Percentiles rank a stretch among this genome's conserved stretches.
These are phyloP conservation scores for Diaporthe sp. DNA, from an alignment of 2,329 filamentous ascomycete species.

Conservation along the genomic window DNA sequence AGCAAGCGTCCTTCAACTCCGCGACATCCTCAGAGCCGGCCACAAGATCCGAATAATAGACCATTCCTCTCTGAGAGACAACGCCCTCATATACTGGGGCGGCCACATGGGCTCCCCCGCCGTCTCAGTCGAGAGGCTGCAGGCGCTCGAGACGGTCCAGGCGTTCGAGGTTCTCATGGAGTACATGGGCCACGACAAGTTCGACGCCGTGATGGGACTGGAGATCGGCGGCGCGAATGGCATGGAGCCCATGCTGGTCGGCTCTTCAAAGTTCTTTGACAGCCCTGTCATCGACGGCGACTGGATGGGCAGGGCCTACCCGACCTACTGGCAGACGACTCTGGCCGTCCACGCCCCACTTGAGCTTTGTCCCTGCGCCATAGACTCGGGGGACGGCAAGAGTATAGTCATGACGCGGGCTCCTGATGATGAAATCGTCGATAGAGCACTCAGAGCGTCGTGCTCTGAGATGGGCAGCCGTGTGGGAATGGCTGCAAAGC, in stretches of 20 bases:
- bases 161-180: conserved; percentile 55
- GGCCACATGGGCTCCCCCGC: conserved; percentile 60
- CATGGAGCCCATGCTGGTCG: conserved; percentile 56
- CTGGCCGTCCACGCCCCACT: conserved; percentile 57
- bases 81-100: conserved; percentile 60
- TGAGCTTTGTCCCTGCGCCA: conserved; percentile 58
- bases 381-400: conserved; percentile 61
- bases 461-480: conserved; percentile 58
- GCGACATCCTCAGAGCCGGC: conserved; percentile 57
- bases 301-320: conserved; percentile 50
- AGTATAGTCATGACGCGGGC: conserved; percentile 59
- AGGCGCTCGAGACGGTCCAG: conserved; percentile 55
- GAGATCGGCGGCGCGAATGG: conserved; percentile 71
- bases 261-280: conserved; percentile 53
- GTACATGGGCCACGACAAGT: conserved; percentile 48
- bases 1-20: conserved; percentile 53
- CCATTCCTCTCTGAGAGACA: conserved; percentile 57
- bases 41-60: conserved; percentile 56
- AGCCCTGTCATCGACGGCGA: conserved; percentile 52
- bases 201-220: conserved; percentile 59
- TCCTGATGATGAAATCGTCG: conserved; percentile 57
- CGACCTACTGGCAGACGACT: conserved; percentile 50
- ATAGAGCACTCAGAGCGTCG: conserved; percentile 57
- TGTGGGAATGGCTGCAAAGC: conserved; percentile 52
- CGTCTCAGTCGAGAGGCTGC: conserved; percentile 58